A percentile compares a stretch with the other conserved stretches of the same genome.
These are phyloP conservation scores for Salvia miltiorrhiza DNA, from an alignment of 257 asterid species.

Conservation along the genomic window DNA sequence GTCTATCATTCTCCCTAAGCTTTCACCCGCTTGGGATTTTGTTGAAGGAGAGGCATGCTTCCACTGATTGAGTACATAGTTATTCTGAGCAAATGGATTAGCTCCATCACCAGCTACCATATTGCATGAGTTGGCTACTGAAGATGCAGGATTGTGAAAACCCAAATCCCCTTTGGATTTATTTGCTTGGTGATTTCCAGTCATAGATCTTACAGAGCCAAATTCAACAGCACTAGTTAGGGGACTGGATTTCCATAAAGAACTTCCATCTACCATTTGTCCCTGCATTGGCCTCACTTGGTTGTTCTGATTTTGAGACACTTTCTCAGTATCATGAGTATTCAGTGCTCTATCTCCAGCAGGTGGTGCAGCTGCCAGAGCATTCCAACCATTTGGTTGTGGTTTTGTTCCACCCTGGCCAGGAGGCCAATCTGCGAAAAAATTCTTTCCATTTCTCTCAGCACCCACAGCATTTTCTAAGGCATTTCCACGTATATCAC, in stretches of 20 bases:
- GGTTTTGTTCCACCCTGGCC: conserved; percentile 39
- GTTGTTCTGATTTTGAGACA: conserved; percentile 36
- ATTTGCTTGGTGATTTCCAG: conserved; percentile 35
- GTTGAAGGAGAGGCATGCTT: conserved; percentile 43
- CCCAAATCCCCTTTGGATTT: conserved; percentile 37
- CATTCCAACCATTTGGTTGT: conserved; percentile 56
- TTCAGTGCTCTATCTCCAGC: conserved; percentile 39
- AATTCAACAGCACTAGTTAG: conserved; percentile 35
- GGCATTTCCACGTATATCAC: conserved; percentile 30
- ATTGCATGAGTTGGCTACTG: conserved; percentile 34
- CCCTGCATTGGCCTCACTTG: conserved; percentile 46
- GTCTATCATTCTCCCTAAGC: conserved; percentile 39
- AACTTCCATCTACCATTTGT: conserved; percentile 37
- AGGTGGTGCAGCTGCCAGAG: conserved; percentile 41
- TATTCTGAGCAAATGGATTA: conserved; percentile 42
- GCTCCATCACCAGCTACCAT: conserved; percentile 41
- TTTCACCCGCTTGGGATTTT: conserved; percentile 44
- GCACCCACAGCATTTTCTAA: conserved; percentile 39
- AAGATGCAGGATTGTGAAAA: conserved; percentile 30
- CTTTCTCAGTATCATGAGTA: conserved; percentile 35
- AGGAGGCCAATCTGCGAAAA: conserved; percentile 37
- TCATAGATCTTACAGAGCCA: conserved; percentile 42
- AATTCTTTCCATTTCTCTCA: conserved; percentile 31
- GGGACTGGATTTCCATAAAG: conserved; percentile 51
- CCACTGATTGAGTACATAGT: conserved; percentile 55